Base-by-base conservation (phyloP, 495 filamentous ascomycete genomes). In the Peziza echinospora region DNA sequence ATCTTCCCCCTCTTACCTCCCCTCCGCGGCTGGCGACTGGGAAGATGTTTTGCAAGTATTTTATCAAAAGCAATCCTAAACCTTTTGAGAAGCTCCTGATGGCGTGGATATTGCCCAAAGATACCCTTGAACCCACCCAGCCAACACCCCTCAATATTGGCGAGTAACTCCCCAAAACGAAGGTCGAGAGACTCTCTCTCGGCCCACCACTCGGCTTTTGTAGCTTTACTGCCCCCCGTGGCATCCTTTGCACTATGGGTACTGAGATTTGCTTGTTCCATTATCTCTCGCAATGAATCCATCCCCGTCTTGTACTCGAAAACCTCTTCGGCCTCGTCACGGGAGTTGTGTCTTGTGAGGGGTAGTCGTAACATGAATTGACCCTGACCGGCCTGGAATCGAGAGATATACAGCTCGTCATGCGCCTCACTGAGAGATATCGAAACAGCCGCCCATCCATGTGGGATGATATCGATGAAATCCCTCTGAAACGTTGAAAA, bases 51-150 rank as follows among this genome's bases (percentile, higher is more conserved):
- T 52, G 84, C 76, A 9, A 97, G 67, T n/a, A 85, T 78, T n/a
- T 65, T 69, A 37, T 89, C 68, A 52, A 97, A 89, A 0, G 71
- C 71, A 53, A 65, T 71, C 23, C 80, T 73, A 54, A 97, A 96
- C 17, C 71, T 69, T 16, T 71, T 70, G 17, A 94, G 60, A 2
- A 80, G 66, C 41, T 76, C 68, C 4, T 68, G 60, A 24, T 75
- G 67, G 23, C 70, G 68, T 17, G 64, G 50, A 34, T 80, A 70
- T 37, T 80, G 78, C 5, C 82, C 86, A 59, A 97, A 91, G 0
- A 97, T 76, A 19, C 85, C 84, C 24, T 75, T 73, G 65, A 96
- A 97, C 0, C 89, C 89, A 34, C 87, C 87, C 21, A 97, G 75
- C 89, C 89, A 97, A 28, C 87, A 73, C 44, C 78, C 76, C 56